Conservation (phyloP, 257 asterid species). For the Pogostemon cablin region DNA sequence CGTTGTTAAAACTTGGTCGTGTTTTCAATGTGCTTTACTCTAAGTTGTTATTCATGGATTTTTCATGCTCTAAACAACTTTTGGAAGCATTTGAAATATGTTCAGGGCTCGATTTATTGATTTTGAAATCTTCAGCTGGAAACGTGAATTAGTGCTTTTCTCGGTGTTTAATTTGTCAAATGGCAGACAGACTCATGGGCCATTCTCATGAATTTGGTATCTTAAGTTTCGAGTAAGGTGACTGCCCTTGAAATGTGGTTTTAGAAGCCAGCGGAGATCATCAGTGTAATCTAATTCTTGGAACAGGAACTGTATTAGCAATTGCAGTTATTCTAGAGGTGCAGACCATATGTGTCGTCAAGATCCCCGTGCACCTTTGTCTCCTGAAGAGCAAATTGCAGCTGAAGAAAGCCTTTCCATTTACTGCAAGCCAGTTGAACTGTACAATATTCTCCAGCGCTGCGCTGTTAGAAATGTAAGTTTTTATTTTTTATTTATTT, state of each 20-base stretch:
- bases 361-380: conserved; percentile 78
- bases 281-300: conserved; percentile 44
- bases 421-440: conserved; percentile 96
- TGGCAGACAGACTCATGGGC: conserved; percentile 34
- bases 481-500: conserved; percentile 4
- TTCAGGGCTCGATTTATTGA: conserved; percentile 12
- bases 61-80: conserved; percentile 13
- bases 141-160: conserved; percentile 15
- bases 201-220: conserved; percentile 30
- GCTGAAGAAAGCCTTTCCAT: conserved; percentile 93
- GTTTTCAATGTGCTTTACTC: neutral
- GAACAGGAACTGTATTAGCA: conserved; percentile 71
- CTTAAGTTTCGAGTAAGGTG: conserved; percentile 27
- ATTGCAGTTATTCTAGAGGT: conserved; percentile 83
- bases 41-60: conserved; percentile 14
- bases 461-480: conserved; percentile 79
- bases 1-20: conserved; percentile 11
- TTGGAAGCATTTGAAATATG: neutral
- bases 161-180: conserved; percentile 26
- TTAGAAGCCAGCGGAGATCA: conserved; percentile 37
- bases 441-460: conserved; percentile 93
- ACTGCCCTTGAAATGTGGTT: conserved; percentile 34
- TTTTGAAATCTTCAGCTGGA: conserved; percentile 17
- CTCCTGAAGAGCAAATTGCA: conserved; percentile 88
- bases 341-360: conserved; percentile 93